Conservation (phyloP, 352 stramenopile genomes). For the Discostella stelligera region DNA sequence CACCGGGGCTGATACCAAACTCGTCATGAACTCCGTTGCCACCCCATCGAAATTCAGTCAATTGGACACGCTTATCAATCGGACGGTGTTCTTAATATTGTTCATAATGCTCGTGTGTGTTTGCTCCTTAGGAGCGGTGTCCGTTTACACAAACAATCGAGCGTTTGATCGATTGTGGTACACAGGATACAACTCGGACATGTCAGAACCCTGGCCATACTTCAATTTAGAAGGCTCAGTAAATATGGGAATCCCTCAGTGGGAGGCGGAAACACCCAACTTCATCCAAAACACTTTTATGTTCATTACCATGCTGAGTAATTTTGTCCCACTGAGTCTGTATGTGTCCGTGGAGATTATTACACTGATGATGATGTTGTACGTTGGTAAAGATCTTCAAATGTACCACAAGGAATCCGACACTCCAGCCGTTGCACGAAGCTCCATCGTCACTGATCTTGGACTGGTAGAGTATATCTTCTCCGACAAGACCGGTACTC, state of each 20-base stretch:
- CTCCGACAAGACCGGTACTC: constrained; percentile 99
- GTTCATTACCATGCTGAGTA: constrained; percentile 94
- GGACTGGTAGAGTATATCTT: constrained; percentile 98
- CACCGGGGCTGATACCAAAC: constrained; percentile 86
- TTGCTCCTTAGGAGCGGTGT: constrained; percentile 43
- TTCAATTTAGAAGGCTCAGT: constrained; percentile 49
- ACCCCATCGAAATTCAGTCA: constrained; percentile 88
- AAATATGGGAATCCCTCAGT: constrained; percentile 47
- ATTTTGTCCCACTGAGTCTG: constrained; percentile 96
- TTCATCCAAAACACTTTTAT: constrained; percentile 88
- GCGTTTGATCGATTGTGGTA: constrained; percentile 80
- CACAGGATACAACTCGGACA: constrained; percentile 59
- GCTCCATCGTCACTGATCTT: constrained; percentile 81
- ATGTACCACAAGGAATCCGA: constrained; percentile 92
- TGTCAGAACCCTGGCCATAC: constrained; percentile 68
- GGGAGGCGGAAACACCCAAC: constrained; percentile 54
- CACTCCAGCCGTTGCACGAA: constrained; percentile 83
- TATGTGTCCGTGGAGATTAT: constrained; percentile 96
- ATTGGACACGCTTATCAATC: constrained; percentile 81
- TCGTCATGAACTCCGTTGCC: constrained; percentile 84
- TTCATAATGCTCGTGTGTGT: constrained; percentile 79
- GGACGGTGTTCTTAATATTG: constrained; percentile 69
- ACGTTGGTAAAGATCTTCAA: constrained; percentile 90
- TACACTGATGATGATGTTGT: constrained; percentile 91
- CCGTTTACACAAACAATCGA: constrained; percentile 52